Conservation (phyloP, 169 alveolate species). For the Plasmodium berghei region DNA sequence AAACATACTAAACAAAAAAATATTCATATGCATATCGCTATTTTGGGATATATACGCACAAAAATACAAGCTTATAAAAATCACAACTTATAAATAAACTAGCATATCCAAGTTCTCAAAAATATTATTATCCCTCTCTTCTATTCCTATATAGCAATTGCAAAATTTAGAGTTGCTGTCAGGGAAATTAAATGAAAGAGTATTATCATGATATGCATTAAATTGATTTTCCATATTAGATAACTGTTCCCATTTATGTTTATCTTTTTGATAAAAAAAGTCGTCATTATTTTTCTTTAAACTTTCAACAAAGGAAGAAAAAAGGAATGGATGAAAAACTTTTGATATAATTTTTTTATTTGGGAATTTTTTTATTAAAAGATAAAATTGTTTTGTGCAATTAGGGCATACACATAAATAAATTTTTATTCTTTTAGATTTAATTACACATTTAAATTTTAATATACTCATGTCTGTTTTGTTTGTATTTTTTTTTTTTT, state of each 20-base stretch:
- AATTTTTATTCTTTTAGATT: conserved; percentile 16
- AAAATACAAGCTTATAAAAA: not conserved
- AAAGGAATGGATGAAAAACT: conserved; percentile 41
- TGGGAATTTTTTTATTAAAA: conserved; percentile 35
- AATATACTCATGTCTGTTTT: conserved; percentile 5
- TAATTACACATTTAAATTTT: conserved; percentile 14
- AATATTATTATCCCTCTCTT: conserved; percentile 13
- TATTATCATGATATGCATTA: not conserved
- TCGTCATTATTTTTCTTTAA: conserved; percentile 9
- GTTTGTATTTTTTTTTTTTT: not conserved
- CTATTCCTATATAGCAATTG: conserved; percentile 27
- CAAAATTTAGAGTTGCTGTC: conserved; percentile 17
- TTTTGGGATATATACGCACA: not conserved
- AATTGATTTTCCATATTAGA: too few species aligned
- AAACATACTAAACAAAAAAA: not conserved
- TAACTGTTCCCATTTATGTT: not conserved
- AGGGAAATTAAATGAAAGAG: not conserved
- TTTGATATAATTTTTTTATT: conserved; percentile 29
- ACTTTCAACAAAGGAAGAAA: conserved; percentile 6
- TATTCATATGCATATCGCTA: not conserved
- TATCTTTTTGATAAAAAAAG: not conserved
- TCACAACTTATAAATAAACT: not conserved
- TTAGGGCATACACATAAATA: conserved; percentile 61
- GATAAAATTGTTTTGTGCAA: conserved; percentile 42
- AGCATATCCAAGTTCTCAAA: conserved; percentile 19